Conservation (phyloP, 164 flowering plant genomes). For the Liquidambar formosana region DNA sequence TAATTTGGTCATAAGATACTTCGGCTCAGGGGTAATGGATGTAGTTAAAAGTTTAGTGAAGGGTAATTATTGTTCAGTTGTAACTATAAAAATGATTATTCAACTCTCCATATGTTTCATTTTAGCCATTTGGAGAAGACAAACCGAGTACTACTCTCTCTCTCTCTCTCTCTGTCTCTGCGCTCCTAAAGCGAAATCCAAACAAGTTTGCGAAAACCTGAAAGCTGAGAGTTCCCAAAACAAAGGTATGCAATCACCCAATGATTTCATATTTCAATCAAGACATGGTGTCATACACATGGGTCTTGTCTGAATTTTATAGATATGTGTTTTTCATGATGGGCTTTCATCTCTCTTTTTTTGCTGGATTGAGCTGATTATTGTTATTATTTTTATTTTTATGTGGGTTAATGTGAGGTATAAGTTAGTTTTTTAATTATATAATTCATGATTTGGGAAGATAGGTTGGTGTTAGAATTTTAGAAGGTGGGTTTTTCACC, state of each 20-base stretch:
- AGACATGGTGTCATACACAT: background rate
- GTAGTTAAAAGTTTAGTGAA: background rate
- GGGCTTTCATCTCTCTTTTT: background rate
- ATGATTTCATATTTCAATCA: background rate
- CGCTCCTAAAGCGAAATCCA: background rate
- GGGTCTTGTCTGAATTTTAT: background rate
- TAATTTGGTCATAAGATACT: background rate
- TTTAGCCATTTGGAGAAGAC: background rate
- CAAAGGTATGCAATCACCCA: background rate
- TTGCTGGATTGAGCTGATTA: background rate
- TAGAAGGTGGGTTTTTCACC: background rate
- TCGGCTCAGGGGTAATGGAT: background rate
- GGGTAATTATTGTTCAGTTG: background rate
- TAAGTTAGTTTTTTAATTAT: background rate
- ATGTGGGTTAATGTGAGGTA: background rate
- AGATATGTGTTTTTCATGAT: background rate
- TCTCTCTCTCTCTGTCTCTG: background rate
- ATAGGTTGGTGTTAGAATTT: background rate
- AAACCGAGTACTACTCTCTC: background rate
- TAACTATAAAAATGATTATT: background rate
- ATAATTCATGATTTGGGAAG: background rate
- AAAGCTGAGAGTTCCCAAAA: background rate
- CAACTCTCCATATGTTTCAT: background rate
- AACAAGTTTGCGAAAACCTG: background rate
- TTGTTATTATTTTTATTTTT: background rate